Evolutionary conservation across 2,329 filamentous ascomycete species (phyloP).

Genomic region (Ophiostoma perfectum): DNA sequence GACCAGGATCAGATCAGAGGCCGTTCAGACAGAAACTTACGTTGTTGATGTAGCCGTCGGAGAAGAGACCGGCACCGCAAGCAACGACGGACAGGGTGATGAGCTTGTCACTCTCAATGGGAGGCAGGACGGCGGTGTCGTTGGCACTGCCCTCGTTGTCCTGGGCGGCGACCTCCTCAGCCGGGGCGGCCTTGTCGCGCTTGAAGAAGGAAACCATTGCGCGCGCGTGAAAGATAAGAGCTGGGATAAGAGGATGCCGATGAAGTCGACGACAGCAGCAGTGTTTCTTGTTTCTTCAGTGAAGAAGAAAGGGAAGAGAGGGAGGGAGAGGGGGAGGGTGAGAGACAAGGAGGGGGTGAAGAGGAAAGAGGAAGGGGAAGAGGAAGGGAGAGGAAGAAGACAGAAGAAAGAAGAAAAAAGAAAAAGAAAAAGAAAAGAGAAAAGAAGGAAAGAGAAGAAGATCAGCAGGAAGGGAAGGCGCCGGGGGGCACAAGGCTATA

Average conservation of each 20-base stretch:
- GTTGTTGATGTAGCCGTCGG: conserved; percentile 87
- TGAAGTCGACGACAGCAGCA: not conserved
- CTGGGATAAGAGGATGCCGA: not conserved
- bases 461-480: not conserved
- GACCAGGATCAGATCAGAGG: not conserved
- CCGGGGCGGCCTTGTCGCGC: conserved; percentile 12
- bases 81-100: conserved; percentile 66
- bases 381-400: not conserved
- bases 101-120: conserved; percentile 18
- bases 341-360: not conserved
- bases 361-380: not conserved
- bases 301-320: not conserved
- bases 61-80: conserved; percentile 84
- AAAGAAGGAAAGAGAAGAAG: not conserved
- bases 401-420: not conserved
- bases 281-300: not conserved
- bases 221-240: not conserved
- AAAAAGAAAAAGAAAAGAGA: not conserved
- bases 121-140: conserved; percentile 9
- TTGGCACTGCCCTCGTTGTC: conserved; percentile 6
- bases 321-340: not conserved
- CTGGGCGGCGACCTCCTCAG: conserved; percentile 10
- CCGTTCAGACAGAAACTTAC: conserved; percentile 38
- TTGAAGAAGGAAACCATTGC: conserved; percentile 22
- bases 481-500: conserved; percentile 7